Evolutionary conservation across 1,139 yeast species (phyloP), one percentile per base, ranked within the genome.

Genomic region (Scheffersomyces titani): DNA sequence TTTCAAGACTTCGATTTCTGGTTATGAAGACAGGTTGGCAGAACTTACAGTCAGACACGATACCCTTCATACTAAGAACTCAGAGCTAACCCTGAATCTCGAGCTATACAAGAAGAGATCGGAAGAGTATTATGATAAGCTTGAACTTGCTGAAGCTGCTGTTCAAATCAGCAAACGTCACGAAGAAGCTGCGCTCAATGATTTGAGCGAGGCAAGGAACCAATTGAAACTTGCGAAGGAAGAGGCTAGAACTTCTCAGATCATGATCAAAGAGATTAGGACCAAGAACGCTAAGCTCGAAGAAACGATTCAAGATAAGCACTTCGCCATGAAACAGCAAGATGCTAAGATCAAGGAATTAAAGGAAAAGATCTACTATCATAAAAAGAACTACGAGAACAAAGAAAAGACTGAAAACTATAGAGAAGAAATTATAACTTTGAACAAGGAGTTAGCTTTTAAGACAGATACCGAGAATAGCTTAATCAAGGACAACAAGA

Each of bases 131-230:
- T 86, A 83, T 64, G 79, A 81, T 59, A 90, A 90, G 64, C 76
- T 92, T 46, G 97, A 92, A 65, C 82, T 85, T 58, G 94, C 96
- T 0, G 97, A 93, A 66, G 80, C 88, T 52, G 89, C 92, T 1
- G 85, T 90, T 1, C 77, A 82, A 51, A 82, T 86, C 53, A 85
- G 92, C 3, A 77, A 76, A 62, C 78, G 90, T 61, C 86, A 88
- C 19, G 93, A 89, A 66, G 81, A 81, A 53, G 72, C 78, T 54
- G 82, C 89, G 7, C 75, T 73, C 52, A 75, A 76, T 47, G 92
- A 91, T 63, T 75, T 88, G 57, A 72, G 74, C 21, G 92, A 88
- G 44, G 75, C 83, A 3, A 80, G 80, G 58, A 83, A 77, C 50
- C 81, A 86, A 24, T 74, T 88, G 56, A 75, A 76, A 16, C 77